Evolutionary conservation across 75 land plant species (phyloP).

Genomic region (Cryptomeria japonica): DNA sequence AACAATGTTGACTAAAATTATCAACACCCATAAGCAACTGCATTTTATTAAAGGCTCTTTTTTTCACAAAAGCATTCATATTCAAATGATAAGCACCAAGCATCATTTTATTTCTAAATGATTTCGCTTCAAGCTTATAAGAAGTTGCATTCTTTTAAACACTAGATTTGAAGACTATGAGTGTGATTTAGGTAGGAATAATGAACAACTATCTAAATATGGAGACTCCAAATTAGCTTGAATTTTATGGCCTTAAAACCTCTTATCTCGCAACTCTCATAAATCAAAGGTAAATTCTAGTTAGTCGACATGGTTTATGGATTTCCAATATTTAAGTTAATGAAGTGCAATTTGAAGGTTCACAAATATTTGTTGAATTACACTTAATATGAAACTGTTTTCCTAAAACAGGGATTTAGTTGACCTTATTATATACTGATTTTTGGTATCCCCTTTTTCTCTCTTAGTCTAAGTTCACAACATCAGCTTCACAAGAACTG

Average conservation of each 20-base stretch:
- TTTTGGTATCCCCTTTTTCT: constrained; percentile 2
- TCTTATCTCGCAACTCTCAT: constrained; percentile 69
- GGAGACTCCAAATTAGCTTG: constrained; percentile 78
- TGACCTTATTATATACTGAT: background rate
- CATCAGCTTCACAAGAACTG: constrained; percentile 88
- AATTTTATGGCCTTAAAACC: constrained; percentile 52
- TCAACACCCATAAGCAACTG: too few species aligned
- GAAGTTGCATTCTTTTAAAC: background rate
- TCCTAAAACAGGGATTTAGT: background rate
- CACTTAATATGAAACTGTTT: background rate
- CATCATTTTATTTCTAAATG: background rate
- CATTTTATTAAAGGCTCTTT: too few species aligned
- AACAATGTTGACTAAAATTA: too few species aligned
- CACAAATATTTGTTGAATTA: background rate
- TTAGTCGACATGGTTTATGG: background rate
- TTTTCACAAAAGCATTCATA: too few species aligned
- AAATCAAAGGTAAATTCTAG: constrained; percentile 59
- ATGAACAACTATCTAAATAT: constrained; percentile 76
- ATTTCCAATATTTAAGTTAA: background rate
- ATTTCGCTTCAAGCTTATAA: background rate
- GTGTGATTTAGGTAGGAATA: constrained; percentile 39
- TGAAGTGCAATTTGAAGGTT: background rate
- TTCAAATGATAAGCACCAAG: too few species aligned
- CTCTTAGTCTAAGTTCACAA: constrained; percentile 84
- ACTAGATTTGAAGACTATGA: background rate